Evolutionary conservation across 768 basidiomycete species (phyloP).

Genomic region (Candolleomyces eurysporus): DNA sequence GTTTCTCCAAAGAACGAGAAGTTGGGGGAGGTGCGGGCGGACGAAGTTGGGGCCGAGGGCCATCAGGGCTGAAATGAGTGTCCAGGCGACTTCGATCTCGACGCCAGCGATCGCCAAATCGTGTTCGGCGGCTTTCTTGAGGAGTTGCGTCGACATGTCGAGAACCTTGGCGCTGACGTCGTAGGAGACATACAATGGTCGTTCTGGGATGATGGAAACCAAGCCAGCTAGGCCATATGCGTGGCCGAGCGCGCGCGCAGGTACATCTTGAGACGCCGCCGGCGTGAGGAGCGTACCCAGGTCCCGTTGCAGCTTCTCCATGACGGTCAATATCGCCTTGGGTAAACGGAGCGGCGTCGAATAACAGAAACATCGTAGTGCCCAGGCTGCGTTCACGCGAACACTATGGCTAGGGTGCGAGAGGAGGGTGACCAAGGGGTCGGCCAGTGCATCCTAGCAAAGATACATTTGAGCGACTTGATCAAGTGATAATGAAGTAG

Average conservation of each 20-base stretch:
- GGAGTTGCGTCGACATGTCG: constrained; percentile 84
- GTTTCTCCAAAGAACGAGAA: constrained; percentile 96
- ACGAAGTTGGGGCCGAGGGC: constrained; percentile 92
- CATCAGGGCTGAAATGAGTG: constrained; percentile 86
- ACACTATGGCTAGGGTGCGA: constrained; percentile 85
- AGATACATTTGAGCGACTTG: neutral
- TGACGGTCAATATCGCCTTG: constrained; percentile 70
- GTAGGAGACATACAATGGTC: constrained; percentile 92
- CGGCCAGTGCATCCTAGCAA: constrained; percentile 72
- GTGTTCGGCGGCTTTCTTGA: constrained; percentile 91
- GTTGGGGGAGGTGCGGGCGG: constrained; percentile 86
- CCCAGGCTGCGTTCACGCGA: constrained; percentile 85
- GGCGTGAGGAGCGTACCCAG: constrained; percentile 71
- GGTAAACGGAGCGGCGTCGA: constrained; percentile 85
- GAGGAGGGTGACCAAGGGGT: constrained; percentile 81
- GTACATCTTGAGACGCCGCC: constrained; percentile 66
- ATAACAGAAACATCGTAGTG: constrained; percentile 86
- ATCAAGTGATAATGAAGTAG: neutral
- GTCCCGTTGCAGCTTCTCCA: constrained; percentile 84
- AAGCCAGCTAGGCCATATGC: constrained; percentile 88
- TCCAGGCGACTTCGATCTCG: constrained; percentile 95
- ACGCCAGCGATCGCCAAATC: constrained; percentile 77
- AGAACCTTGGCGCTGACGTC: constrained; percentile 90
- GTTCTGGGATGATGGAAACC: constrained; percentile 79
- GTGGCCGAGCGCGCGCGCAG: constrained; percentile 75